Conservation (phyloP, 306 rosid species). For the Inga leiocalycina region DNA sequence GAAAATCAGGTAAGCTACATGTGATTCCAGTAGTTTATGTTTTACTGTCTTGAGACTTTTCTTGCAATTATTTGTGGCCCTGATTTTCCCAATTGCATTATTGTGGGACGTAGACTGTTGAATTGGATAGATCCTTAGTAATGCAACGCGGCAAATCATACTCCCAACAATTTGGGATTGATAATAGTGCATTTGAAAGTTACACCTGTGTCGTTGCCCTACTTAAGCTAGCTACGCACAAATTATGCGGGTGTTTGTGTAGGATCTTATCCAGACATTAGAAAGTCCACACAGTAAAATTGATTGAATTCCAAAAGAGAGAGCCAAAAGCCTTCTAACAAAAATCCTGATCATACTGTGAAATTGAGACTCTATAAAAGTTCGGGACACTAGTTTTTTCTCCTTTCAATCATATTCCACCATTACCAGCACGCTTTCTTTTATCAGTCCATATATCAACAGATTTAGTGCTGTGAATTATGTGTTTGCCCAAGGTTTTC, state of each 20-base stretch:
- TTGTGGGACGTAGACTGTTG: not conserved
- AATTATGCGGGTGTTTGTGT: constrained; percentile 11
- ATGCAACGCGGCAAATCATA: constrained; percentile 13
- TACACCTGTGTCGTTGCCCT: not conserved
- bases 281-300: not conserved
- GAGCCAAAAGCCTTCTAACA: not conserved
- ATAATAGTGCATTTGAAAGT: constrained; percentile 16
- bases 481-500: not conserved
- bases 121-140: not conserved
- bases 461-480: constrained; percentile 8
- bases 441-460: not conserved
- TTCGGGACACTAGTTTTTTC: not conserved
- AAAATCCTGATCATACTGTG: not conserved
- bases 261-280: constrained; percentile 19
- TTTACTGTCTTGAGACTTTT: constrained; percentile 17
- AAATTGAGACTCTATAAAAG: not conserved
- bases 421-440: not conserved
- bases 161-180: not conserved
- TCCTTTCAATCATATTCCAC: not conserved
- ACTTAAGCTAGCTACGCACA: not conserved
- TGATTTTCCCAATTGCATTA: constrained; percentile 13
- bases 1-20: constrained; percentile 42
- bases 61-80: not conserved
- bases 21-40: constrained; percentile 5
- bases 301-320: not conserved